Evolutionary conservation across 139 green algal genomes (phyloP), one percentile per base, ranked within the genome.

Genomic region (Diplosphaera chodatii): DNA sequence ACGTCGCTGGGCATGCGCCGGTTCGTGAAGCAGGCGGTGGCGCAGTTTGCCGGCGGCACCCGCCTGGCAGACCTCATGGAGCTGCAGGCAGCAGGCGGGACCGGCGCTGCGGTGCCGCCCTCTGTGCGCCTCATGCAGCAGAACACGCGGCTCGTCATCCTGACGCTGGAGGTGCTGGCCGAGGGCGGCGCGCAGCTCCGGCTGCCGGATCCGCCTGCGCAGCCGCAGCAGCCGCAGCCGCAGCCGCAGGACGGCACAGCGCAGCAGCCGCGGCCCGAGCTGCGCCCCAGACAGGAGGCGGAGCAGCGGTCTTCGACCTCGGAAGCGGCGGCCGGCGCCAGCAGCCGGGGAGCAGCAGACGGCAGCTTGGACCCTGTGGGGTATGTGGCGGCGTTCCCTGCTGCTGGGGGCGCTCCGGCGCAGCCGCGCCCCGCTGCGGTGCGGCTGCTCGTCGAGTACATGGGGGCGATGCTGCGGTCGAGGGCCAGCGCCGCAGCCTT

Each of bases 401-500:
- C 48, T 5, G 48, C 8, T 23, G 48, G 48, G 13, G 48, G 48
- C 16, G 16, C 48, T 22, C 40, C n/a, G 13, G 31, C 29, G 67
- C 41, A 69, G 6, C 28, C 1, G 25, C 75, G 86, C 10, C 74
- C 72, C 0, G 63, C 71, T 1, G 83, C 82, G 0, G 77, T 91
- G 34, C 66, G 80, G n/a, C 74, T 92, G 56, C 80, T 92, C 30
- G 76, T 90, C 2, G 72, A 78, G 10, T 92, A 92, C 79, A 88
- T 86, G 73, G 87, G 86, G 0, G 84, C 76, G 0, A 83, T 78
- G 20, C 64, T 83, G 18, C 84, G 87, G 32, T 75, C 66, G 28
- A 32, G 34, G 0, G 83, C 77, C 64, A 67, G 74, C 4, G 69
- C 78, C 21, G 64, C 34, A 22, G 76, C 75, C 66, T 91, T 92